Evolutionary conservation across 495 filamentous ascomycete species (phyloP), one percentile per base, ranked within the genome.

Genomic region (Trypethelium eluteriae): DNA sequence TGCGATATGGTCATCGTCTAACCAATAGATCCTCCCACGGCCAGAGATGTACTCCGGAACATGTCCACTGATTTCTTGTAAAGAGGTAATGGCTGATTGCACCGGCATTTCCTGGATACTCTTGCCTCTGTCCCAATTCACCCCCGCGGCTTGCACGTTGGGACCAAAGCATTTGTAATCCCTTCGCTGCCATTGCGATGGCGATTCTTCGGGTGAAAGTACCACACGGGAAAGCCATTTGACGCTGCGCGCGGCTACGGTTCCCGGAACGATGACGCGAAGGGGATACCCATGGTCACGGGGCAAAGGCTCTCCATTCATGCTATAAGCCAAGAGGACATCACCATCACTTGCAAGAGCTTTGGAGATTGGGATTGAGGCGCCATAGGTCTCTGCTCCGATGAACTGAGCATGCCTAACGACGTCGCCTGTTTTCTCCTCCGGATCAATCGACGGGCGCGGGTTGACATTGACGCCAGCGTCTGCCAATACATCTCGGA

Each of bases 341-440:
- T 89, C 86, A 50, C 83, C 82, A 47, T 70, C 74, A 0, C 76
- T 77, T 53, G 86, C 82, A 61, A 87, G 71, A 5, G 81, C 82
- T 38, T 82, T 80, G 9, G 79, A 71, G 10, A 88, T 73, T 0
- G 86, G 85, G 57, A 89, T 85, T 41, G 79, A 83, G 4, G 84
- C 81, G 18, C 79, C 84, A 68, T 89, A 89, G 1, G 81, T 78
- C 68, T 89, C 86, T 10, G 81, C 76, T 2, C 82, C 85, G 10
- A 80, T 74, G 68, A 87, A 87, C 49, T 87, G 79, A 14, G 85
- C 80, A 66, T 85, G 85, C 12, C 79, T 70, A 16, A 75, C 71
- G 36, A 59, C 36, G 11, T 34, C 53, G 32, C 6, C 14, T 1
- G 11, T 59, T 0, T 14, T 36, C 3, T 78, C 77, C 38, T 71